Conservation (phyloP, 2,329 filamentous ascomycete genomes). For the Colletotrichum cordylinicola region DNA sequence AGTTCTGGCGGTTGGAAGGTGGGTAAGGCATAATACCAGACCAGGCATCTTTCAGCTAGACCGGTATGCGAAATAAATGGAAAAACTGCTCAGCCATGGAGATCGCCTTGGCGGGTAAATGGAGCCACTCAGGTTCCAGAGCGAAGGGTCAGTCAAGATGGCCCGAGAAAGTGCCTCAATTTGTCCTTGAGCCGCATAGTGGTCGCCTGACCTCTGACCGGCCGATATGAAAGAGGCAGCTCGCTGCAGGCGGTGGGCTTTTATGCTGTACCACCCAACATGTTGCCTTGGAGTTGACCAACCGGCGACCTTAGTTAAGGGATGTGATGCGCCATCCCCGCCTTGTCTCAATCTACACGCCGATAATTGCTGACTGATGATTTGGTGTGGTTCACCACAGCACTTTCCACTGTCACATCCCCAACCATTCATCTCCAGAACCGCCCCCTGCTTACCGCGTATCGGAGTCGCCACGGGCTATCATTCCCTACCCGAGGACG, state of each 20-base stretch:
- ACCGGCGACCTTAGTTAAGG: neutral
- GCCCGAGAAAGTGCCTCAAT: no score
- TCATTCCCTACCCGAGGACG: neutral
- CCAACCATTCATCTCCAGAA: neutral
- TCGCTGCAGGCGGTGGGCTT: neutral
- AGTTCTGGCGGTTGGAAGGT: no score
- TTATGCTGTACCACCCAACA: neutral
- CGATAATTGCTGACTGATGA: accelerated
- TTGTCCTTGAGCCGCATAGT: no score
- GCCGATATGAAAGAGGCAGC: neutral
- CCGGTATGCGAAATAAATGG: no score
- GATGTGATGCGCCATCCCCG: neutral
- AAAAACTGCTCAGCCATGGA: no score
- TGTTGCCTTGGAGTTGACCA: neutral
- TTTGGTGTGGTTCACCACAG: neutral
- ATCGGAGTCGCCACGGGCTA: neutral
- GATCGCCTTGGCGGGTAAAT: no score
- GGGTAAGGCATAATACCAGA: no score
- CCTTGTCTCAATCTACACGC: neutral
- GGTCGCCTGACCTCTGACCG: no score
- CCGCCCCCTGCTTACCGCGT: neutral
- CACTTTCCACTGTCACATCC: neutral
- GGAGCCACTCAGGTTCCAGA: no score
- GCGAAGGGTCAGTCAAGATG: no score
- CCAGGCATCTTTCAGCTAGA: no score